Conservation (phyloP, 2,329 filamentous ascomycete species). For the Fusarium sp. region DNA sequence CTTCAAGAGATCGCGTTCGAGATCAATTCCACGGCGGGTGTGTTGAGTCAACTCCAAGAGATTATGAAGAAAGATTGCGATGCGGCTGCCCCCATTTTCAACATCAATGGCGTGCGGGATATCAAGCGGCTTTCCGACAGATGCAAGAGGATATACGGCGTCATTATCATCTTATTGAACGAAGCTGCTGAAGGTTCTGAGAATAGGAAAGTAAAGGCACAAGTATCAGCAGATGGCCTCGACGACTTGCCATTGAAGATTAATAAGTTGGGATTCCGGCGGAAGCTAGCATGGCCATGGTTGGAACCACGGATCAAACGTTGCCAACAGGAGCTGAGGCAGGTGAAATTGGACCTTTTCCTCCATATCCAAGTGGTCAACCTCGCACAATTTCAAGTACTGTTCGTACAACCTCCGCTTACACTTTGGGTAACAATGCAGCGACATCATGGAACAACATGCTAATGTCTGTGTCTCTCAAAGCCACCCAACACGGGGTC, state of each 20-base stretch:
- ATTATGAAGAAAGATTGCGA: not conserved
- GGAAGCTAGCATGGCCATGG: not conserved
- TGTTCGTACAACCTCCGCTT: not conserved
- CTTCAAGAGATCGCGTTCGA: not conserved
- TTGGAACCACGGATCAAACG: not conserved
- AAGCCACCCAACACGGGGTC: not conserved
- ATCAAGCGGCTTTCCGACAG: not conserved
- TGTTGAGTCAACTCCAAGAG: not conserved
- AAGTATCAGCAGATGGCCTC: not conserved
- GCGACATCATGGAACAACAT: not conserved
- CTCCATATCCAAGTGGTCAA: not conserved
- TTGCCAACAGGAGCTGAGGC: not conserved
- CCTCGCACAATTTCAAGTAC: not conserved
- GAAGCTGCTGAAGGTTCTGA: not conserved
- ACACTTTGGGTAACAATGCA: not conserved
- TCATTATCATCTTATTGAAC: not conserved
- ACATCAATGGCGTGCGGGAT: not conserved
- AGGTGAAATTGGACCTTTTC: not conserved
- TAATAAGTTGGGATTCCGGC: not conserved
- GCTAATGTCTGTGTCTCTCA: not conserved
- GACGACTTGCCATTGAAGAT: not conserved
- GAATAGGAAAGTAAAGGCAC: not conserved
- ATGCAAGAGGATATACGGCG: not conserved
- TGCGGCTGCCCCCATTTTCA: not conserved
- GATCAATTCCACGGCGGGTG: not conserved